phyloP scores from a whole-genome alignment of 2,329 filamentous ascomycete genomes.

The Talaromyces sp. region DNA sequence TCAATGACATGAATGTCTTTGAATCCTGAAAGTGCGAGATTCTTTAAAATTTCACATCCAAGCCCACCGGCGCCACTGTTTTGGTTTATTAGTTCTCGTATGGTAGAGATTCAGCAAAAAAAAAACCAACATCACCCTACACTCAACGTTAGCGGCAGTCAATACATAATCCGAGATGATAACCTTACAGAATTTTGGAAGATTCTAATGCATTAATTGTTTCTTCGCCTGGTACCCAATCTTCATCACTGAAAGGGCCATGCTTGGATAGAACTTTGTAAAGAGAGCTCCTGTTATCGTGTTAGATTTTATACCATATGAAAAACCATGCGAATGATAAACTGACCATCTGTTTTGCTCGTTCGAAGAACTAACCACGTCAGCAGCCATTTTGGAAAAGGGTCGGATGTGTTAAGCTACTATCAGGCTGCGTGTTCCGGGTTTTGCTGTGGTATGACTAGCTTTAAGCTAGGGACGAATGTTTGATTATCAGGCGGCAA shows the following conservation, averaged over 20 bases:
- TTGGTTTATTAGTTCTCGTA: not conserved
- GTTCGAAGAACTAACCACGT: not conserved
- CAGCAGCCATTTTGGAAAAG: not conserved
- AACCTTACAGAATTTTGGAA: constrained; percentile 72
- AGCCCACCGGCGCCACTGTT: constrained; percentile 85
- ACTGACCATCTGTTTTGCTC: constrained; percentile 18
- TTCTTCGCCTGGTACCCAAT: constrained; percentile 54
- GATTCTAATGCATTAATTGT: constrained; percentile 63
- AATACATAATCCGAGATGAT: constrained; percentile 1
- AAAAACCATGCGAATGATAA: no score
- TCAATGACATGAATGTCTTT: constrained; percentile 98
- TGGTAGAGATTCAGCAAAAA: not conserved
- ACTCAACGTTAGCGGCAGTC: constrained; percentile 24
- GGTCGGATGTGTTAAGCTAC: not conserved
- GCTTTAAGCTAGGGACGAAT: not conserved
- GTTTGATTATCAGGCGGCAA: not conserved
- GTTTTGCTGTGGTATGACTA: not conserved
- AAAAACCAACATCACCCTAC: constrained; percentile 57
- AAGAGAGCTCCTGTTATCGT: constrained; percentile 70
- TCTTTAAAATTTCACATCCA: constrained; percentile 95
- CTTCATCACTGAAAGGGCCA: constrained; percentile 79
- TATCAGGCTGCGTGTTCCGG: not conserved
- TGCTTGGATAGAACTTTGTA: constrained; percentile 75
- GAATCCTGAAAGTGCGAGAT: constrained; percentile 92
- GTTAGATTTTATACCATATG: constrained; percentile 14